A percentile compares a stretch with the other conserved stretches of the same genome.
Evolutionary conservation across 768 basidiomycete genomes (phyloP).

Genomic region (Leccinum subtestaceum): DNA sequence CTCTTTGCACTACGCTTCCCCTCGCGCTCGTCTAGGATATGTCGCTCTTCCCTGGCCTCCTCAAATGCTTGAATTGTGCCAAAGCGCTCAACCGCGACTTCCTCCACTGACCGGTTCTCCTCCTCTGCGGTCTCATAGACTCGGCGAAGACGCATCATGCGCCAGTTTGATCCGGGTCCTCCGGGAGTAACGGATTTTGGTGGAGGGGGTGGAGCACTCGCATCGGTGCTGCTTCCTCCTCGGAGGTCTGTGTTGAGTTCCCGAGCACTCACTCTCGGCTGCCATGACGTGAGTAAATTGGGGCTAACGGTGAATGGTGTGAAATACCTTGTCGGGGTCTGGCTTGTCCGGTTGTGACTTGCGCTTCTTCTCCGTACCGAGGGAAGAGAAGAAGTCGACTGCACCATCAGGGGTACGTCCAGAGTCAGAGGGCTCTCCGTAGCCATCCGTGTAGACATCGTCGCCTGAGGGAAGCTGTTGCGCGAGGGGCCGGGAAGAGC

Average conservation of each 20-base stretch:
- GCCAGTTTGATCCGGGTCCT: constrained; percentile 92
- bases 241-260: constrained; percentile 63
- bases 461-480: constrained; percentile 33
- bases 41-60: constrained; percentile 84
- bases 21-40: constrained; percentile 80
- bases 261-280: constrained; percentile 60
- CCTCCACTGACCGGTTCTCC: constrained; percentile 66
- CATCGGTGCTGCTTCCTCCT: constrained; percentile 41
- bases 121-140: constrained; percentile 91
- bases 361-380: constrained; percentile 80
- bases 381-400: constrained; percentile 85
- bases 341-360: constrained; percentile 55
- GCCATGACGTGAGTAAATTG: constrained; percentile 12
- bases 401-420: constrained; percentile 52
- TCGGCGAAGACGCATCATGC: constrained; percentile 93
- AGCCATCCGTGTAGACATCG: constrained; percentile 63
- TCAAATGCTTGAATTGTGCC: constrained; percentile 82
- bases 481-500: constrained; percentile 30
- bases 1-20: constrained; percentile 45
- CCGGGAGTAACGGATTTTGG: constrained; percentile 65
- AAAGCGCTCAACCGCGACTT: constrained; percentile 87
- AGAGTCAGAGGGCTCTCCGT: constrained; percentile 48
- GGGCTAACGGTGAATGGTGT: background rate
- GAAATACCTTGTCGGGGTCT: constrained; percentile 67
- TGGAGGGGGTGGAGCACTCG: constrained; percentile 35